Percentiles rank a stretch among this genome's conserved stretches.
Conservation (phyloP, 495 filamentous ascomycete species). For the Oidiodendron maius region DNA sequence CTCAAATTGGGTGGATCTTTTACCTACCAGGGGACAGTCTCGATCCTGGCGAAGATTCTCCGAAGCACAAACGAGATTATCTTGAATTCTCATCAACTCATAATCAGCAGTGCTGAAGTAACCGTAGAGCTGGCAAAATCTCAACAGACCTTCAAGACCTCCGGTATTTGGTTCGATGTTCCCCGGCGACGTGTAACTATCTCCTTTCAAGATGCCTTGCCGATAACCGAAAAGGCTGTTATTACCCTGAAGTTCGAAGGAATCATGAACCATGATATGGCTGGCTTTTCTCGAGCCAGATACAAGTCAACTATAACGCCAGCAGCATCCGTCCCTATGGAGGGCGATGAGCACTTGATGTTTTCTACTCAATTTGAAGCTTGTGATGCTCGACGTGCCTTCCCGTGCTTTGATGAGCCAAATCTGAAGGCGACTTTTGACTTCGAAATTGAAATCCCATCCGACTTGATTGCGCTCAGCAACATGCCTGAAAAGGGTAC, state of each 20-base stretch:
- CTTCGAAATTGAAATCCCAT: constrained; percentile 84
- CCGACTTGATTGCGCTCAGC: constrained; percentile 78
- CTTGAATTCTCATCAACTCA: constrained; percentile 65
- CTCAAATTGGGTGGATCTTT: constrained; percentile 67
- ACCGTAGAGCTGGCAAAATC: constrained; percentile 39
- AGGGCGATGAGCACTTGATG: constrained; percentile 83
- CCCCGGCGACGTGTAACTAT: constrained; percentile 50
- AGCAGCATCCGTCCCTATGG: constrained; percentile 23
- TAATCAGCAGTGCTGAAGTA: constrained; percentile 48
- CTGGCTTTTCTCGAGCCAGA: constrained; percentile 91
- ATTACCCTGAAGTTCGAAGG: constrained; percentile 76
- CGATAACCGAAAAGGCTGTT: constrained; percentile 50
- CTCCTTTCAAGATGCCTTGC: constrained; percentile 14
- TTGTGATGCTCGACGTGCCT: constrained; percentile 87
- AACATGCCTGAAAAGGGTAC: constrained; percentile 77
- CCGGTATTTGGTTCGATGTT: constrained; percentile 68
- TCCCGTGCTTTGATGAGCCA: constrained; percentile 97
- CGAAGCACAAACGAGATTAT: constrained; percentile 63
- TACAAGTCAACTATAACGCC: constrained; percentile 51
- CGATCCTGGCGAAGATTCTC: constrained; percentile 50
- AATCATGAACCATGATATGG: constrained; percentile 89
- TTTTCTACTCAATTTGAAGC: constrained; percentile 96
- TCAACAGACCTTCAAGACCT: constrained; percentile 41
- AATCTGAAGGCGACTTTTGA: constrained; percentile 95
- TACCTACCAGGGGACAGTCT: constrained; percentile 76